A percentile compares a stretch with the other conserved stretches of the same genome.
Evolutionary conservation across 2,329 filamentous ascomycete genomes (phyloP).

Genomic region (Phialophora tarda): DNA sequence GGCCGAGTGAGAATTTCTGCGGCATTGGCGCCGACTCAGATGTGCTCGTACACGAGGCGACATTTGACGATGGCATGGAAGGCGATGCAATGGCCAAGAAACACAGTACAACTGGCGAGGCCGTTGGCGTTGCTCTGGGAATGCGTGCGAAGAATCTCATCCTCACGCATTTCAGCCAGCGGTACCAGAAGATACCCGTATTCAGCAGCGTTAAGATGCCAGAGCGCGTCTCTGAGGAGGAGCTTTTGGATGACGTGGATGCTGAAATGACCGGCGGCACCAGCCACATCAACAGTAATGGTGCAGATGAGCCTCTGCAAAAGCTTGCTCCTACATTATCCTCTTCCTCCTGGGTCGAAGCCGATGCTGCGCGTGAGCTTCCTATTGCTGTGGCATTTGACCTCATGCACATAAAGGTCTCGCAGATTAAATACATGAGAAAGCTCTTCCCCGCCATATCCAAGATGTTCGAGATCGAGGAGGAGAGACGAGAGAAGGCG

Average conservation of each 20-base stretch:
- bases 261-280: constrained; percentile 20
- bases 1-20: constrained; percentile 74
- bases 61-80: constrained; percentile 84
- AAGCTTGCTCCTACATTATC: constrained; percentile 1
- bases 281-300: constrained; percentile 1
- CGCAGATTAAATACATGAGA: constrained; percentile 63
- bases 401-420: constrained; percentile 66
- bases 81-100: constrained; percentile 84
- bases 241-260: constrained; percentile 41
- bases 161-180: constrained; percentile 92
- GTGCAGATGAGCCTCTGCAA: constrained; percentile 15
- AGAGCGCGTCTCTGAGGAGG: constrained; percentile 31
- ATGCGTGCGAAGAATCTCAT: constrained; percentile 84
- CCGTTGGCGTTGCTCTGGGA: constrained; percentile 72
- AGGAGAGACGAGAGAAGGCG: constrained; percentile 39
- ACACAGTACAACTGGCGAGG: constrained; percentile 87
- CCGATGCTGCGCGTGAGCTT: constrained; percentile 47
- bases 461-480: constrained; percentile 54
- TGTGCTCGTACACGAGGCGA: constrained; percentile 91
- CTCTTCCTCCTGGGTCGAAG: constrained; percentile 20
- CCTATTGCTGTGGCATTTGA: constrained; percentile 67
- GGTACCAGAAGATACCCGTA: constrained; percentile 78
- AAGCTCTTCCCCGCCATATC: constrained; percentile 63
- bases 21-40: constrained; percentile 75
- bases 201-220: constrained; percentile 44